Conservation (phyloP, 306 rosid species). For the Cicer pinnatifidum region DNA sequence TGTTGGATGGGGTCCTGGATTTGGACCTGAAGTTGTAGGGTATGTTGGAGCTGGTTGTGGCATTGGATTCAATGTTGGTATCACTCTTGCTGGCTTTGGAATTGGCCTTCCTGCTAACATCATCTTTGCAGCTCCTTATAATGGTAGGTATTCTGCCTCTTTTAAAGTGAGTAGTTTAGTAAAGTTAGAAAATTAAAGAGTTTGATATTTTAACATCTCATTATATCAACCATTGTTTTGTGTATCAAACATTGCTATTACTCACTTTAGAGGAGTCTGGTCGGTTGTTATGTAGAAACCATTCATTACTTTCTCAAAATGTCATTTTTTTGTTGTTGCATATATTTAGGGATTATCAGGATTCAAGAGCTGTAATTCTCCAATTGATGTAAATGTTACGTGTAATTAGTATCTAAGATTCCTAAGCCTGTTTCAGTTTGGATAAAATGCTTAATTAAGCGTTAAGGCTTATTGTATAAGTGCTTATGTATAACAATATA, state of each 20-base stretch:
- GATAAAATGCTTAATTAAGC: too few species aligned
- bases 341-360: slow-evolving; percentile 22
- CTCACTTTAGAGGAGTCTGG: too few species aligned
- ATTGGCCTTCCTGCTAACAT: slow-evolving; percentile 79
- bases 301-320: slow-evolving; percentile 30
- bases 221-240: too few species aligned
- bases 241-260: too few species aligned
- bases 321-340: slow-evolving; percentile 31
- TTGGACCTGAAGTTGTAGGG: slow-evolving; percentile 93
- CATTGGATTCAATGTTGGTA: slow-evolving; percentile 83
- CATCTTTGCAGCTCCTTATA: slow-evolving; percentile 59
- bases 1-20: slow-evolving; percentile 99
- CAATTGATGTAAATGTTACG: slow-evolving; percentile 28
- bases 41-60: slow-evolving; percentile 98
- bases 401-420: slow-evolving; percentile 38
- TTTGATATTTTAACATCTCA: too few species aligned
- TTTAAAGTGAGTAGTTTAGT: not conserved
- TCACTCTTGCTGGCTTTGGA: slow-evolving; percentile 81
- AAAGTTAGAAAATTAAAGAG: too few species aligned
- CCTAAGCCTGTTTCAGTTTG: not conserved
- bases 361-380: slow-evolving; percentile 21
- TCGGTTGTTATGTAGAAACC: not conserved
- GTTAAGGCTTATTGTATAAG: too few species aligned
- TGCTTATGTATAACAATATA: too few species aligned
- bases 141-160: slow-evolving; percentile 52